Evolutionary conservation across 768 basidiomycete species (phyloP).

Genomic region (Xerocomus brunneocitrinus): DNA sequence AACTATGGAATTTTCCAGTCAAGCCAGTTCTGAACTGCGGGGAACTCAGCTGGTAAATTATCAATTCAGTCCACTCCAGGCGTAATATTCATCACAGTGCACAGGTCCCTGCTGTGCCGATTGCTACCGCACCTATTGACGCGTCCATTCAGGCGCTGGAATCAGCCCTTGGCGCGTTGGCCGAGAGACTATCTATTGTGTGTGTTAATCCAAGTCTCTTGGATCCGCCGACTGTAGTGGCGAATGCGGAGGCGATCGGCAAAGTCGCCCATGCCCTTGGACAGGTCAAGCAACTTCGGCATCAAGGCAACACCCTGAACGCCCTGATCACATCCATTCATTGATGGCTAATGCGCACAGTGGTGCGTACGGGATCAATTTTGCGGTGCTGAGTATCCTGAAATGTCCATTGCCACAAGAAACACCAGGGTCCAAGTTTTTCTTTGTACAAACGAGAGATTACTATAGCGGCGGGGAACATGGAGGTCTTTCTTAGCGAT

Average conservation of each 20-base stretch:
- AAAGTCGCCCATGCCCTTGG: constrained; percentile 61
- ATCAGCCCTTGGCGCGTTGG: constrained; percentile 46
- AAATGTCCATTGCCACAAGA: not conserved
- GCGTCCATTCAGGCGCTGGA: constrained; percentile 48
- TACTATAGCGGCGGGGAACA: not conserved
- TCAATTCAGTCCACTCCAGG: not conserved
- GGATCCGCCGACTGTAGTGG: constrained; percentile 49
- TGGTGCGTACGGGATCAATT: not conserved
- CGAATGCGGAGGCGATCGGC: constrained; percentile 63
- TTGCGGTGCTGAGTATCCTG: not conserved
- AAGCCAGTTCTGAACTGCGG: constrained; percentile 12
- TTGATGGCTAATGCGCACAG: constrained; percentile 9
- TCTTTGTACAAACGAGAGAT: not conserved
- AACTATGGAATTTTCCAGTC: constrained; percentile 15
- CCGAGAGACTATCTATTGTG: constrained; percentile 45
- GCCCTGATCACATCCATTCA: constrained; percentile 6
- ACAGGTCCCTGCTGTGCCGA: constrained; percentile 18
- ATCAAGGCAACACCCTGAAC: constrained; percentile 23
- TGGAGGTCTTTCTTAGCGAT: not conserved
- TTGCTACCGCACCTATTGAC: constrained; percentile 11
- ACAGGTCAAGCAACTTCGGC: constrained; percentile 55
- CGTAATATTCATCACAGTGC: constrained; percentile 1
- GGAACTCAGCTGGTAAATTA: constrained; percentile 15
- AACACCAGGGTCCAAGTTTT: not conserved
- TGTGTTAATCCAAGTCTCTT: constrained; percentile 34